Percentiles rank a stretch among this genome's conserved stretches.
Evolutionary conservation across 1,139 yeast genomes (phyloP).

Genomic region (Sugiyamaella sp.): DNA sequence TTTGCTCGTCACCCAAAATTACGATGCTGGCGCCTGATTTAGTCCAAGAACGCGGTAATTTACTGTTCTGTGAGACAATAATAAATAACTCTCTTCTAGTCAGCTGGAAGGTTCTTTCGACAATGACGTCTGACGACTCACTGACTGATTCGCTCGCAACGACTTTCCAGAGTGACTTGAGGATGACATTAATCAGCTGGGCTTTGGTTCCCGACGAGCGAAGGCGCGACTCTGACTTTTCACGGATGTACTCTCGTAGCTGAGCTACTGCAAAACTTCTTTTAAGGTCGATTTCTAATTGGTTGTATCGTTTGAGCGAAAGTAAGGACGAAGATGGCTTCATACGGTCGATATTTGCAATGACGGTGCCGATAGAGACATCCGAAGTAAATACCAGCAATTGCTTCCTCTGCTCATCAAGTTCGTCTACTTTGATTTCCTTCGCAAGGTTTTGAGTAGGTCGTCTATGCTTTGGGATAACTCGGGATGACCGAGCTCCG

Average conservation of each 20-base stretch:
- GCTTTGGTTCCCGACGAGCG: slow-evolving; percentile 17
- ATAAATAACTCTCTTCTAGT: slow-evolving; percentile 53
- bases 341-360: slow-evolving; percentile 40
- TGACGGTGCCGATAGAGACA: slow-evolving; percentile 36
- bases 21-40: slow-evolving; percentile 59
- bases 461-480: slow-evolving; percentile 32
- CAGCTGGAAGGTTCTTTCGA: slow-evolving; percentile 47
- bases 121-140: slow-evolving; percentile 48
- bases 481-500: slow-evolving; percentile 35
- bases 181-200: slow-evolving; percentile 37
- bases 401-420: slow-evolving; percentile 38
- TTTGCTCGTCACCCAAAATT: slow-evolving; percentile 45
- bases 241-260: slow-evolving; percentile 35
- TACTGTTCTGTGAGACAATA: slow-evolving; percentile 52
- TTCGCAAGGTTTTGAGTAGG: slow-evolving; percentile 14
- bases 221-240: slow-evolving; percentile 16
- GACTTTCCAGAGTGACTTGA: slow-evolving; percentile 49
- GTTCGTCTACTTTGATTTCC: slow-evolving; percentile 28
- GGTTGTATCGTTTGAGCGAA: slow-evolving; percentile 40
- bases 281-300: slow-evolving; percentile 38
- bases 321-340: slow-evolving; percentile 39
- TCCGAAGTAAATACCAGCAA: slow-evolving; percentile 42
- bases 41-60: slow-evolving; percentile 53
- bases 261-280: slow-evolving; percentile 42
- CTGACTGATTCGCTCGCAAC: slow-evolving; percentile 40